Evolutionary conservation across 2,329 filamentous ascomycete genomes (phyloP).

Genomic region (Beauveria medogensis): DNA sequence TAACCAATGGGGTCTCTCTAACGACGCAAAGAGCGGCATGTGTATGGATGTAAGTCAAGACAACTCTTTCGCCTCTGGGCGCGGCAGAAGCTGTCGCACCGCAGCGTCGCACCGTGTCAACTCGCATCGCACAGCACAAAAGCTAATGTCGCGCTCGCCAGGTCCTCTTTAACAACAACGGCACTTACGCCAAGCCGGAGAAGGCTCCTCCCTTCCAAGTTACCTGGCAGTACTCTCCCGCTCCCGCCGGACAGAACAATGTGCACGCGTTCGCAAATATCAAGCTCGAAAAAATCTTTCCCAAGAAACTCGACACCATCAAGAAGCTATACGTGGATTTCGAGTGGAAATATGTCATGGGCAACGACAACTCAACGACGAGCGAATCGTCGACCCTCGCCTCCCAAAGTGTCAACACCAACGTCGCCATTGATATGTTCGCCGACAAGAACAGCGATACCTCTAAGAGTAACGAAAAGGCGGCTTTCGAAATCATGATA

Average conservation of each 20-base stretch:
- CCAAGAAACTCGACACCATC: conserved; percentile 31
- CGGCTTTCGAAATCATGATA: conserved; percentile 48
- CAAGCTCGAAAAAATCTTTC: conserved; percentile 37
- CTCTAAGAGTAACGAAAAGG: conserved; percentile 31
- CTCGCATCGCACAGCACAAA: neutral
- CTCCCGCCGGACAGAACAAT: conserved; percentile 32
- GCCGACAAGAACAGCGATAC: conserved; percentile 36
- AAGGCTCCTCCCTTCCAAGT: conserved; percentile 41
- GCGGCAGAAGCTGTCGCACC: neutral
- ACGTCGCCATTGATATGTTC: conserved; percentile 54
- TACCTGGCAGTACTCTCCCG: conserved; percentile 40
- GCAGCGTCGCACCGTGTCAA: conserved; percentile 3
- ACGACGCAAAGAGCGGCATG: conserved; percentile 29
- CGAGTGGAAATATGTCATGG: conserved; percentile 41
- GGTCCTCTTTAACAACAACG: conserved; percentile 42
- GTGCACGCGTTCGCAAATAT: conserved; percentile 50
- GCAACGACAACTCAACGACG: conserved; percentile 28
- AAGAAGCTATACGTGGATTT: conserved; percentile 35
- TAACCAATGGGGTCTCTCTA: conserved; percentile 44
- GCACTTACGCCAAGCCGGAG: conserved; percentile 37
- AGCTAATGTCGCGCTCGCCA: conserved; percentile 18
- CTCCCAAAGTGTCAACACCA: conserved; percentile 38
- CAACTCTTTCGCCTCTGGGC: neutral
- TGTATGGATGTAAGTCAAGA: conserved; percentile 44
- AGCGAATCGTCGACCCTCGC: conserved; percentile 25